Base-by-base conservation (phyloP, 2,329 filamentous ascomycete genomes). In the Hymenotorrendiella dingleyae region DNA sequence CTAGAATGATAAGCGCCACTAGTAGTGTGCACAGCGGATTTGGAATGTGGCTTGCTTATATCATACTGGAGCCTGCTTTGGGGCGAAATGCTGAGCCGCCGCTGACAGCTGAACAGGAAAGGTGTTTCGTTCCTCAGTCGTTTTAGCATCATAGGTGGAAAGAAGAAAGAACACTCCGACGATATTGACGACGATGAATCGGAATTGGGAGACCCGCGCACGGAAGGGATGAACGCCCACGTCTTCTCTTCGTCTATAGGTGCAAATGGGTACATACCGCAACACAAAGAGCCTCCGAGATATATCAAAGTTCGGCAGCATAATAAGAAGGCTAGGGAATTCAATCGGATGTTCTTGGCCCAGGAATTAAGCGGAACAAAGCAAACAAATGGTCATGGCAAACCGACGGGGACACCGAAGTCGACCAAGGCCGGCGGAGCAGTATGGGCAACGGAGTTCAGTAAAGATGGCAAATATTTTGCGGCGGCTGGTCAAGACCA, bases 391-490 rank as follows among this genome's bases (percentile, higher is more conserved):
- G 64, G 49, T 24, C 52, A 54, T 8, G 54, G 55, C 26, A 65
- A 64, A 53, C 21, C 44, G 6, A 32, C 50, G 3, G 55, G 55
- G 42, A 17, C 52, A 24, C 48, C 55, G 10, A 59, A 59, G 40
- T 33, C 49, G 8, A 36, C 44, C 10, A 59, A 54, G 19, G 40
- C 48, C 7, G 45, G 71, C 27, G 76, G 85, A 47, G 89, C 93
- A 0, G 82, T 95, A 24, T 98, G 93, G 93, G 83, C 91, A 0
- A 79, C 87, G 50, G 86, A 93, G 57, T 97, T 97, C 58, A 97
- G 91, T 58, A 83, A 83, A 47, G 91, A 97, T 66, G 93, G 93
- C 4, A 86, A 75, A 57, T 95, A 90, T 61, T 71, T 98, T 14
- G 93, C 93, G 5, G 88, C 88, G n/a, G 93, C 86, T 9, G 93